Evolutionary conservation across 164 flowering plant species (phyloP), one percentile per base, ranked within the genome.

Genomic region (Vitis rotundifolia): DNA sequence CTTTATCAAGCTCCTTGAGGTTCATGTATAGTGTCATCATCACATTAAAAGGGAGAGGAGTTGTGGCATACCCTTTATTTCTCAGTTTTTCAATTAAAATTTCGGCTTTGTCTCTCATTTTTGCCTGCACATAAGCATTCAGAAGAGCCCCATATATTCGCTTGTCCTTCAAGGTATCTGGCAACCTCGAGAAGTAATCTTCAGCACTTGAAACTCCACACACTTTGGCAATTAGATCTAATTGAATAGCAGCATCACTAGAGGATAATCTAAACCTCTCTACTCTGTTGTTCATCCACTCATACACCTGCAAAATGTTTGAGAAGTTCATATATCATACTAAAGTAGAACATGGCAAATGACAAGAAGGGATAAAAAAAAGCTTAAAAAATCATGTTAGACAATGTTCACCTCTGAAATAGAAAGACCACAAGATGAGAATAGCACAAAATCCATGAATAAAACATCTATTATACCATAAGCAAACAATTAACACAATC

Each of bases 11-110:
- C 50, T 92, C 89, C 66, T 77, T 81, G 48, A 88, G 79, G 68
- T 88, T 89, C 92, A 87, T 83, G 71, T 92, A 95, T 37, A 95
- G 90, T 59, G 94, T 94, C 97, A 94, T 92, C 89, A 92, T 91
- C 72, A 89, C 97, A 77, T 91, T 94, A 68, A 63, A 91, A 22
- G 97, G 86, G 76, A 92, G 95, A 49, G 92, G 15, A 9, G 85
- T 77, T 14, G 6, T 61, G 19, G 82, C 81, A 71, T 83, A 84
- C 9, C 94, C 91, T 77, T 80, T 79, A 11, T 68, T 71, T 73
- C 81, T 85, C 92, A 92, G 89, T 70, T 78, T 54, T 13, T 74
- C 80, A 31, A 87, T 67, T 22, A 85, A 63, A 22, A 82, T 59
- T 77, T 85, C 91, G n/a, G 91, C 91, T 72, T 94, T 82, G 50